phyloP scores from a whole-genome alignment of 306 rosid genomes.

The Mimosa pudica region DNA sequence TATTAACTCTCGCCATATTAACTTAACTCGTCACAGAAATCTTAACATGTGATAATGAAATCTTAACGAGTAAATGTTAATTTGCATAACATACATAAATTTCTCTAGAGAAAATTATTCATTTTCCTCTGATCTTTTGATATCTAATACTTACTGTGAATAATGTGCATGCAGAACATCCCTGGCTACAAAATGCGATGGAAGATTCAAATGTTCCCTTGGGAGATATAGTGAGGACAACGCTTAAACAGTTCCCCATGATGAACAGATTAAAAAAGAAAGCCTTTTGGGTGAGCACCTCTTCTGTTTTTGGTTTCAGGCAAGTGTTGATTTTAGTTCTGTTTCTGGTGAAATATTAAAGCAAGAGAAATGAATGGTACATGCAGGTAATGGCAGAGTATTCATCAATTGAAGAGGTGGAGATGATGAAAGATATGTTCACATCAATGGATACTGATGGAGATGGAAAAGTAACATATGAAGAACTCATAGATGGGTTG shows the following conservation, averaged over 20 bases:
- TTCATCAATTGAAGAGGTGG: slow-evolving; percentile 90
- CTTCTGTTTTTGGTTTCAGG: slow-evolving; percentile 8
- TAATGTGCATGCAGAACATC: slow-evolving; percentile 62
- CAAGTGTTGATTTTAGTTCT: slow-evolving; percentile 33
- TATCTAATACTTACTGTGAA: slow-evolving; percentile 14
- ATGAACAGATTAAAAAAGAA: slow-evolving; percentile 98
- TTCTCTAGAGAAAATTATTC: no score
- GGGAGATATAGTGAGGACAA: slow-evolving; percentile 88
- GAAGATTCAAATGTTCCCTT: slow-evolving; percentile 92
- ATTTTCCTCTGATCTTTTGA: no score
- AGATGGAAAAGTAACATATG: slow-evolving; percentile 84
- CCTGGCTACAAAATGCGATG: slow-evolving; percentile 92
- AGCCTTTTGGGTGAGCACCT: slow-evolving; percentile 79
- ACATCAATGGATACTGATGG: slow-evolving; percentile 83
- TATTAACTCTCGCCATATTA: no score
- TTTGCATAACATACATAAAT: no score
- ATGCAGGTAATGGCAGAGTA: slow-evolving; percentile 91
- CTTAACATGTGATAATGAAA: no score
- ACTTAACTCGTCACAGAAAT: no score
- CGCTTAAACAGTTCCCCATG: slow-evolving; percentile 89
- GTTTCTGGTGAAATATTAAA: slow-evolving; percentile 15
- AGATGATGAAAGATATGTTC: slow-evolving; percentile 92
- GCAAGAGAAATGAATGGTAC: slow-evolving; percentile 32
- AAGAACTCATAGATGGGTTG: slow-evolving; percentile 81
- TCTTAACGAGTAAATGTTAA: no score